These are phyloP conservation scores for Boehmeria nivea DNA, from an alignment of 306 rosid genomes.

Conservation along the genomic window DNA sequence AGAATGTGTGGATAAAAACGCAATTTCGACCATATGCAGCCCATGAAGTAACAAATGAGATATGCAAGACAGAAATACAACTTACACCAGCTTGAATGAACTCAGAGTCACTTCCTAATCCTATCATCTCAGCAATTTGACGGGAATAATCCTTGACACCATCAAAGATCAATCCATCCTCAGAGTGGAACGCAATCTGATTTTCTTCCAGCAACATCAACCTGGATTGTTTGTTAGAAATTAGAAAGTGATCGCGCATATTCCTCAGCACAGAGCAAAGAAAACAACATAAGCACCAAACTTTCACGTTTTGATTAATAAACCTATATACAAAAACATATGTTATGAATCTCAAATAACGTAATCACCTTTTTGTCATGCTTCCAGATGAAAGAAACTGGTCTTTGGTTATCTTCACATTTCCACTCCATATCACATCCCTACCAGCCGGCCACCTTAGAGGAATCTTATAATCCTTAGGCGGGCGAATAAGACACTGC, in stretches of 20 bases:
- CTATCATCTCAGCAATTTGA: constrained; percentile 95
- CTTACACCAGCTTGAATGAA: constrained; percentile 90
- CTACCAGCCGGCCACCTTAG: constrained; percentile 87
- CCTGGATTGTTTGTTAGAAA: constrained; percentile 31
- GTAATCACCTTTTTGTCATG: constrained; percentile 85
- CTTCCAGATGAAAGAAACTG: constrained; percentile 98
- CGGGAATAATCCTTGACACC: constrained; percentile 91
- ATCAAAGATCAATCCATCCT: constrained; percentile 78
- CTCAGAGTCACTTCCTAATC: constrained; percentile 71
- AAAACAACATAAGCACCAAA: constrained; percentile 8
- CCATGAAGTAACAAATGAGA: constrained; percentile 9
- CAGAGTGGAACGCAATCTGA: constrained; percentile 94
- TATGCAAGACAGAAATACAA: constrained; percentile 4
- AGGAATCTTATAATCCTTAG: constrained; percentile 95
- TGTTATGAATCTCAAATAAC: background rate
- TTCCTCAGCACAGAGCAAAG: background rate
- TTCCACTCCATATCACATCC: constrained; percentile 95
- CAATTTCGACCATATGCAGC: constrained; percentile 15
- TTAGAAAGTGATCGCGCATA: constrained; percentile 8
- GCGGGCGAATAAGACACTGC: constrained; percentile 86
- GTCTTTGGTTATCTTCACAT: constrained; percentile 92
- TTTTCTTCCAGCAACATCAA: constrained; percentile 97
- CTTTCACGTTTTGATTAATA: background rate
- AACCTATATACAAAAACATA: background rate
- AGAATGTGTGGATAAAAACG: background rate